phyloP scores from a whole-genome alignment of 1,284 basidiomycete species.

The Moesziomyces globuligerus region DNA sequence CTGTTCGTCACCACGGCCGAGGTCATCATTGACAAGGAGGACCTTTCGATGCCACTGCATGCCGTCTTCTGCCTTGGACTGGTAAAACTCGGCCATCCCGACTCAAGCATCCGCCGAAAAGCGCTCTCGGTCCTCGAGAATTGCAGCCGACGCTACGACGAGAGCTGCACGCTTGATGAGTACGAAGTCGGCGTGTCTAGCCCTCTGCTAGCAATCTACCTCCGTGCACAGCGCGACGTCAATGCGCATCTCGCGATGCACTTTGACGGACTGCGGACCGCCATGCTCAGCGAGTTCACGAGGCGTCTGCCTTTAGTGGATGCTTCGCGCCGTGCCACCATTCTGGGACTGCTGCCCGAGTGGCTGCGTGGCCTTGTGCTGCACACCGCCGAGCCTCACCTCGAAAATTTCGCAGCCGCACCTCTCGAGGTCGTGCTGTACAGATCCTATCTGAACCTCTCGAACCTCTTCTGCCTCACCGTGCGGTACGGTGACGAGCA shows the following conservation, averaged over 20 bases:
- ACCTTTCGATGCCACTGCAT: constrained; percentile 76
- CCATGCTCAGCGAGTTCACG: constrained; percentile 79
- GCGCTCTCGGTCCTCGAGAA: constrained; percentile 85
- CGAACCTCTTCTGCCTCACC: constrained; percentile 85
- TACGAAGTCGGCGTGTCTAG: constrained; percentile 83
- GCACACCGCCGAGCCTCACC: constrained; percentile 22
- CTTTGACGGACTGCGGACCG: constrained; percentile 77
- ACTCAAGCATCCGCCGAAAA: constrained; percentile 75
- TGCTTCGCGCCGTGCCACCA: constrained; percentile 43
- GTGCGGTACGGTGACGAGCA: constrained; percentile 80
- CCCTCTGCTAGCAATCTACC: constrained; percentile 79
- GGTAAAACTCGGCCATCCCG: constrained; percentile 84
- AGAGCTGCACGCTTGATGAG: constrained; percentile 31
- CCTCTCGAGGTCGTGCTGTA: constrained; percentile 38
- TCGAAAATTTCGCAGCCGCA: constrained; percentile 25
- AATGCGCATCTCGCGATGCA: constrained; percentile 82
- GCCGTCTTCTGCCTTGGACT: constrained; percentile 84
- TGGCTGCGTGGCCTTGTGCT: constrained; percentile 55
- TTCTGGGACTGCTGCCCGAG: constrained; percentile 55
- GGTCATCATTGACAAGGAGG: constrained; percentile 74
- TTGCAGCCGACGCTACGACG: constrained; percentile 67
- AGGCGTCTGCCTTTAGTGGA: constrained; percentile 76
- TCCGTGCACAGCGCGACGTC: constrained; percentile 81
- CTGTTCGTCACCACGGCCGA: constrained; percentile 85
- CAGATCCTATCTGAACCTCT: constrained; percentile 71